These are phyloP conservation scores for Homolaphlyctis polyrhiza DNA, from an alignment of 371 early-diverging fungal species.

Conservation along the genomic window DNA sequence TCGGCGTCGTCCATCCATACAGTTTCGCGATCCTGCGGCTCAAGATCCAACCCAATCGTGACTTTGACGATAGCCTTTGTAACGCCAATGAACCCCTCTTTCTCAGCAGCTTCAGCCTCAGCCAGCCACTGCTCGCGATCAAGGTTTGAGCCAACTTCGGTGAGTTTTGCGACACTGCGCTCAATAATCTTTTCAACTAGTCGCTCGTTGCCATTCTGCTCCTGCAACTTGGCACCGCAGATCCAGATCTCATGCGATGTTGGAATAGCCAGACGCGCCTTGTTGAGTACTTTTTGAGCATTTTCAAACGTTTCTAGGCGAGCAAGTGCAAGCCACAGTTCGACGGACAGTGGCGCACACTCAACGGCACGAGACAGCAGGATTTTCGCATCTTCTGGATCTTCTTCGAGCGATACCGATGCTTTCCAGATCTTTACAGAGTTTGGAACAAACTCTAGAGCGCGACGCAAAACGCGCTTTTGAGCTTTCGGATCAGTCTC, in stretches of 20 bases:
- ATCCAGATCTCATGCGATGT: constrained; percentile 94
- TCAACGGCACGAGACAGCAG: constrained; percentile 90
- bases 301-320: constrained; percentile 85
- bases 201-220: constrained; percentile 63
- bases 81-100: constrained; percentile 67
- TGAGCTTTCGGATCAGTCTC: constrained; percentile 72
- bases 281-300: constrained; percentile 83
- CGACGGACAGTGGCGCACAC: constrained; percentile 81
- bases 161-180: constrained; percentile 63
- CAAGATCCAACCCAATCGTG: constrained; percentile 72
- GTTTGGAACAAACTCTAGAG: constrained; percentile 89
- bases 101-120: constrained; percentile 82
- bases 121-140: constrained; percentile 88
- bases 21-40: constrained; percentile 69
- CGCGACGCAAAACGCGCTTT: constrained; percentile 86
- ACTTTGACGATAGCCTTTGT: constrained; percentile 81
- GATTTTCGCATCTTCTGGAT: constrained; percentile 86
- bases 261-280: constrained; percentile 79
- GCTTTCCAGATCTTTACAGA: constrained; percentile 91
- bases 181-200: constrained; percentile 67
- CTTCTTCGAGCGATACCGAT: constrained; percentile 86
- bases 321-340: constrained; percentile 93
- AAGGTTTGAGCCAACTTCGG: constrained; percentile 63
- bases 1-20: constrained; percentile 93
- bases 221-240: constrained; percentile 89